Base-by-base conservation (phyloP, 2,329 filamentous ascomycete genomes). In the Annulohypoxylon truncatum region DNA sequence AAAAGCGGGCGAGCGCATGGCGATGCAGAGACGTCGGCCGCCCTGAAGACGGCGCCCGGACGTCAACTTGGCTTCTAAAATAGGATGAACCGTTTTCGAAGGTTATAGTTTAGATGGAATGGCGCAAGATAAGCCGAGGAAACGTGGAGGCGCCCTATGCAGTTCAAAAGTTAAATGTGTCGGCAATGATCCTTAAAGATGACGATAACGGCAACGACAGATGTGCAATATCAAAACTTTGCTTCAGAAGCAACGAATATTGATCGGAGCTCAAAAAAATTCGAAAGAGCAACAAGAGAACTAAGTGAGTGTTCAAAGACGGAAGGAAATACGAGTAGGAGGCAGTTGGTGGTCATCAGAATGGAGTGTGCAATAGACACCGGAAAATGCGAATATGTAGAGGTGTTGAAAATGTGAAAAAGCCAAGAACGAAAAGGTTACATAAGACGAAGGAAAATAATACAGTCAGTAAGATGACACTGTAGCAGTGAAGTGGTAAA, bases 1-100 rank as follows among this genome's bases (percentile, higher is more conserved):
- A 61, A 83, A 82, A 29, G 76, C 76, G 31, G 80, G 77, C 66
- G 80, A 77, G 64, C 79, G 75, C 76, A 82, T 78, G 63, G 68
- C 73, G 67, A 69, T 64, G 44, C 44, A 64, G 48, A 64, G 63
- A 68, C 67, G 67, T 62, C 66, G 67, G 68, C 59, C 68, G 64
- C 69, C 50, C 70, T 64, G 29, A 62, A 56, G 68, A 67, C 38
- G 67, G 68, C 67, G 72, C 71, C 66, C 68, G 54, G 47, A 62
- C 68, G 69, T 71, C 60, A 48, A 62, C 51, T 63, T 48, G 51
- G 29, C 48, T 59, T 59, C 29, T 18, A n/a, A 50, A 53, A 64
- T 55, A 55, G 38, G 59, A 59, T 10, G 56, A 55, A 59, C 33
- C 15, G 33, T 38, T 61, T 47, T 66, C 59, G 54, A 42, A 40